Evolutionary conservation across 2,329 filamentous ascomycete genomes (phyloP).

Genomic region (Xylariaceae sp.): DNA sequence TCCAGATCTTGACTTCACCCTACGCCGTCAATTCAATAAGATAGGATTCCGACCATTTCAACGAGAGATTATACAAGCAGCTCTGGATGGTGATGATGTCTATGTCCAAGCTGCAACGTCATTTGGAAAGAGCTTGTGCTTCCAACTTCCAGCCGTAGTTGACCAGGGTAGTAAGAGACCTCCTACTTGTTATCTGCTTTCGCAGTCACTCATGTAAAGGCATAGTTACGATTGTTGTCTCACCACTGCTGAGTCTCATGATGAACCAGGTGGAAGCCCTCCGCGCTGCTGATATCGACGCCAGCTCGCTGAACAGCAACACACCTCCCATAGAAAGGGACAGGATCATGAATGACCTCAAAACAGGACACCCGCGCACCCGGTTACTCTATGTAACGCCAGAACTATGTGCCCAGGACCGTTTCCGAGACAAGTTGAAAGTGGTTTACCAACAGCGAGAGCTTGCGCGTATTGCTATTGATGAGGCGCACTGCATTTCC

Average conservation of each 20-base stretch:
- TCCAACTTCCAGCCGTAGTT: constrained; percentile 86
- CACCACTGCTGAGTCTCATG: constrained; percentile 88
- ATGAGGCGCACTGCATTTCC: constrained; percentile 95
- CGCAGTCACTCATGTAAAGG: constrained; percentile 9
- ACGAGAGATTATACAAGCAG: constrained; percentile 82
- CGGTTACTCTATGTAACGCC: constrained; percentile 92
- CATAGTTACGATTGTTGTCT: constrained; percentile 69
- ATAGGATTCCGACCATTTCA: constrained; percentile 70
- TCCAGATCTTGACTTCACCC: constrained; percentile 64
- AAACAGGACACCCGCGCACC: constrained; percentile 82
- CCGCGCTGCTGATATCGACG: constrained; percentile 72
- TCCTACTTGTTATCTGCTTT: neutral
- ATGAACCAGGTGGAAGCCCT: constrained; percentile 91
- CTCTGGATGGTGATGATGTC: constrained; percentile 82
- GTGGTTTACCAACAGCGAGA: constrained; percentile 79
- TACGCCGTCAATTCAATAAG: constrained; percentile 67
- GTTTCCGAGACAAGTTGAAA: constrained; percentile 74
- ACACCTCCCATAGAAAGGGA: constrained; percentile 67
- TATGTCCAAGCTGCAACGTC: constrained; percentile 90
- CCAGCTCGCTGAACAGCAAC: constrained; percentile 85
- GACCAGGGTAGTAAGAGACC: constrained; percentile 74
- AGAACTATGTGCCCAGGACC: constrained; percentile 77
- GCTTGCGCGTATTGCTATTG: constrained; percentile 84
- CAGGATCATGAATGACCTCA: constrained; percentile 76
- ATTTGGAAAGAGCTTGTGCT: constrained; percentile 93